These are phyloP conservation scores for Lactarius psammicola DNA, from an alignment of 768 basidiomycete genomes.

Conservation along the genomic window DNA sequence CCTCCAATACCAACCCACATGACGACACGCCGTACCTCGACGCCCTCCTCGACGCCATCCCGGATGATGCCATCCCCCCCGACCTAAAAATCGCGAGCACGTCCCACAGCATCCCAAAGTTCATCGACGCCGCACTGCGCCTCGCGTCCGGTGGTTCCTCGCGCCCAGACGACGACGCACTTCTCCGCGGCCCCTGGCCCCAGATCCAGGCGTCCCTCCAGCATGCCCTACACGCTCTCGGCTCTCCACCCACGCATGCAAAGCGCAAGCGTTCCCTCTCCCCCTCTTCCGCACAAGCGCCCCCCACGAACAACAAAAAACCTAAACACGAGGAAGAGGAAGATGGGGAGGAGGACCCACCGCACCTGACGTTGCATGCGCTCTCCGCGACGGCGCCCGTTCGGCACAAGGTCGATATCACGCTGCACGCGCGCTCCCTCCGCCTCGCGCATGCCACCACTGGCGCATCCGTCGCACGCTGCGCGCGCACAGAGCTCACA, in stretches of 20 bases:
- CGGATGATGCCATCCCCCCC: conserved; percentile 1
- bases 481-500: conserved; percentile 47
- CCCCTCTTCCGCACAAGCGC: neutral
- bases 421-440: conserved; percentile 50
- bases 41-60: conserved; percentile 18
- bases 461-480: conserved; percentile 47
- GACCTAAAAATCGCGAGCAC: conserved; percentile 4
- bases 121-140: conserved; percentile 22
- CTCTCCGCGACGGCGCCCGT: conserved; percentile 71
- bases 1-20: neutral
- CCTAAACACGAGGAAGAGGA: conserved; percentile 3
- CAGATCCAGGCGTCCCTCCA: conserved; percentile 16
- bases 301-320: conserved; percentile 13
- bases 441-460: conserved; percentile 52
- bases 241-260: neutral
- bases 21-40: conserved; percentile 15
- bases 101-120: neutral
- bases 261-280: conserved; percentile 23
- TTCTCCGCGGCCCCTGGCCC: conserved; percentile 19
- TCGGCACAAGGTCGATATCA: conserved; percentile 73
- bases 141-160: conserved; percentile 13
- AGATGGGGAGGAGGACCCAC: neutral
- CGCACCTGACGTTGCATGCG: conserved; percentile 56
- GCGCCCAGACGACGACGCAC: conserved; percentile 9
- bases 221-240: conserved; percentile 1